These are phyloP conservation scores for Tephrocybe sp. DNA, from an alignment of 768 basidiomycete species.

Conservation along the genomic window DNA sequence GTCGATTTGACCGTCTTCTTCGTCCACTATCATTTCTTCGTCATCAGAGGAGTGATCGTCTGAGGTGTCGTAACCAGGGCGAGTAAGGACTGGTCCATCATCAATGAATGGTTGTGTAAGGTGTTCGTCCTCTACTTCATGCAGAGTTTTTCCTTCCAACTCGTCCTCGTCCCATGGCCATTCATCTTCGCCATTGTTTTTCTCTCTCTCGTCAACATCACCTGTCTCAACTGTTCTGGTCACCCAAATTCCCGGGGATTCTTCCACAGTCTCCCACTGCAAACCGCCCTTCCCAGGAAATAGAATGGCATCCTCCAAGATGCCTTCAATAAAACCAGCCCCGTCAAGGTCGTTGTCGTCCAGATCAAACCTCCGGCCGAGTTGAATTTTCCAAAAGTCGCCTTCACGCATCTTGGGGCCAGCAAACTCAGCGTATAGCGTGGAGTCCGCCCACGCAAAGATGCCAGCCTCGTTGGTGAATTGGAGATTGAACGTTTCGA, in stretches of 20 bases:
- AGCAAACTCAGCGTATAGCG: slow-evolving; percentile 31
- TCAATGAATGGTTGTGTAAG: background rate
- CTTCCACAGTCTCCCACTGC: slow-evolving; percentile 31
- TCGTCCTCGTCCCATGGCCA: background rate
- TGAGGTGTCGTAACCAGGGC: slow-evolving; percentile 9
- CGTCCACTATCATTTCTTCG: background rate
- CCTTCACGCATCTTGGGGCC: slow-evolving; percentile 32
- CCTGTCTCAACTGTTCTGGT: slow-evolving; percentile 13
- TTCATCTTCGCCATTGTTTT: too few relatives aligned
- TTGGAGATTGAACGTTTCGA: slow-evolving; percentile 34
- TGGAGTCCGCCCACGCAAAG: slow-evolving; percentile 32
- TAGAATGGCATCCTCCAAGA: slow-evolving; percentile 31
- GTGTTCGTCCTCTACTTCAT: background rate
- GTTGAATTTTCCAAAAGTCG: slow-evolving; percentile 38
- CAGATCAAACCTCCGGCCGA: slow-evolving; percentile 34
- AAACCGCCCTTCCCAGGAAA: slow-evolving; percentile 16
- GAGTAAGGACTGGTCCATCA: slow-evolving; percentile 6
- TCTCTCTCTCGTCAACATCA: background rate
- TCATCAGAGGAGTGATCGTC: slow-evolving; percentile 2
- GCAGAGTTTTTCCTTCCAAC: too few relatives aligned
- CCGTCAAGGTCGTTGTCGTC: slow-evolving; percentile 37
- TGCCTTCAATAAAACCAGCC: slow-evolving; percentile 28
- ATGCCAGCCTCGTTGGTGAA: slow-evolving; percentile 30
- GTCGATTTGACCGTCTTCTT: background rate
- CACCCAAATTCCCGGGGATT: slow-evolving; percentile 31